Percentiles rank a stretch among this genome's conserved stretches.
These are phyloP conservation scores for Paraphoma sp. DNA, from an alignment of 2,329 filamentous ascomycete genomes.

Conservation along the genomic window DNA sequence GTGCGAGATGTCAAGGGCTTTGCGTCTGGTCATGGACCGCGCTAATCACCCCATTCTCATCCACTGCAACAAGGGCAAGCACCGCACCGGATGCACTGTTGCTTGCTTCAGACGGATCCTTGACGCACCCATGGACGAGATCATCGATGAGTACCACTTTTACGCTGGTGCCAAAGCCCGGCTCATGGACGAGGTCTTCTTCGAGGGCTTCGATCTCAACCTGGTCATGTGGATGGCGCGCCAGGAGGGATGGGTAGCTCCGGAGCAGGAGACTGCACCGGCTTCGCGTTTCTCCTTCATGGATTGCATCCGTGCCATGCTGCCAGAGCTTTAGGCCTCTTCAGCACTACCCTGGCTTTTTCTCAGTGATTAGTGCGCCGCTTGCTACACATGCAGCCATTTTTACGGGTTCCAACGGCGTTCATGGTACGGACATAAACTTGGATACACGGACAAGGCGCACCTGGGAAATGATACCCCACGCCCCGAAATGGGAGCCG, in stretches of 20 bases:
- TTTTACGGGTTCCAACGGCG: neutral
- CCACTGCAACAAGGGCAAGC: conserved; percentile 94
- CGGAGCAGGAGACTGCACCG: conserved; percentile 20
- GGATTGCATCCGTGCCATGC: no score
- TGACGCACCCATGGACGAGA: conserved; percentile 66
- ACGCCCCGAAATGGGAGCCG: neutral
- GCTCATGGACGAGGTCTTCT: conserved; percentile 54
- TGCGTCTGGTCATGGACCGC: conserved; percentile 73
- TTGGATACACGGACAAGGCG: neutral
- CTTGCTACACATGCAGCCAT: neutral
- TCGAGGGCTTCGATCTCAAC: conserved; percentile 53
- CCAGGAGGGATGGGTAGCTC: conserved; percentile 35
- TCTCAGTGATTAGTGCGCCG: neutral
- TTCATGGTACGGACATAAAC: neutral
- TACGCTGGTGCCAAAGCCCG: conserved; percentile 63
- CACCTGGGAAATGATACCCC: neutral
- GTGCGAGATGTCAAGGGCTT: conserved; percentile 70
- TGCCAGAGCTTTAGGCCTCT: conserved; percentile 2
- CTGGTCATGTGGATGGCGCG: conserved; percentile 49
- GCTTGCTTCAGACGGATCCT: conserved; percentile 76
- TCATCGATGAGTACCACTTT: conserved; percentile 75
- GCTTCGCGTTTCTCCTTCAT: conserved; percentile 22
- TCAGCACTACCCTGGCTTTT: conserved; percentile 3
- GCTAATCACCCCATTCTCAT: conserved; percentile 81
- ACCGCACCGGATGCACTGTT: conserved; percentile 89